Evolutionary conservation across 2,329 filamentous ascomycete species (phyloP).

Genomic region (Fusarium bactridioides): DNA sequence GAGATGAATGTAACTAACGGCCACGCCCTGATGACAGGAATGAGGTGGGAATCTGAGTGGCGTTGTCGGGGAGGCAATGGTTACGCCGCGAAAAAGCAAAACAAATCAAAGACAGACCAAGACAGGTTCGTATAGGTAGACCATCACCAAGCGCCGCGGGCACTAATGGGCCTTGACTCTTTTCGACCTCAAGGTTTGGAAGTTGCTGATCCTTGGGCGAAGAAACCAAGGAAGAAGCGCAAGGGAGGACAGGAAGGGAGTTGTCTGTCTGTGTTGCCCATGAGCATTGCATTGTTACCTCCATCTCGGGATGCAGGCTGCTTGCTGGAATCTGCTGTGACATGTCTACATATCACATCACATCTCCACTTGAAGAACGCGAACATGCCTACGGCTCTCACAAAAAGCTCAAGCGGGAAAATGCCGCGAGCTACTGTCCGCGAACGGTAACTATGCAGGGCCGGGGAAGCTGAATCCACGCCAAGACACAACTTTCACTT

Average conservation of each 20-base stretch:
- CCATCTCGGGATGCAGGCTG: conserved; percentile 18
- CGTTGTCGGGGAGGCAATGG: conserved; percentile 36
- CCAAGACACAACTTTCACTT: conserved; percentile 8
- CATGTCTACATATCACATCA: background rate
- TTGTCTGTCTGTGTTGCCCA: conserved; percentile 3
- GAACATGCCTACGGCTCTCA: conserved; percentile 7
- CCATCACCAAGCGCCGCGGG: conserved; percentile 28
- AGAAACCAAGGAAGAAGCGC: conserved; percentile 16
- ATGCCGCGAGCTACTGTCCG: conserved; percentile 20
- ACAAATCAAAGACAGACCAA: conserved; percentile 7
- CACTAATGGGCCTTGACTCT: conserved; percentile 26
- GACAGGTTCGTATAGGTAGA: conserved; percentile 8
- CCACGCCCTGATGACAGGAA: conserved; percentile 37
- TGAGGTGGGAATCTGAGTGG: conserved; percentile 38
- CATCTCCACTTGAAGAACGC: conserved; percentile 13
- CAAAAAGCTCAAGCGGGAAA: conserved; percentile 28
- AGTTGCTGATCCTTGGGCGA: conserved; percentile 23
- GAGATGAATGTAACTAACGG: conserved; percentile 35
- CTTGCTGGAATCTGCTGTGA: conserved; percentile 20
- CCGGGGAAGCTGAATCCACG: conserved; percentile 1
- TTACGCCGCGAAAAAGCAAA: conserved; percentile 42
- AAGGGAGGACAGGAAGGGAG: conserved; percentile 25
- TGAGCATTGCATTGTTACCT: conserved; percentile 7
- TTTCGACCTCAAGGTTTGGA: conserved; percentile 32
- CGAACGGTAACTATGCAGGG: conserved; percentile 1